Base-by-base conservation (phyloP, 2,329 filamentous ascomycete genomes). In the Coleophoma eucalyptorum region DNA sequence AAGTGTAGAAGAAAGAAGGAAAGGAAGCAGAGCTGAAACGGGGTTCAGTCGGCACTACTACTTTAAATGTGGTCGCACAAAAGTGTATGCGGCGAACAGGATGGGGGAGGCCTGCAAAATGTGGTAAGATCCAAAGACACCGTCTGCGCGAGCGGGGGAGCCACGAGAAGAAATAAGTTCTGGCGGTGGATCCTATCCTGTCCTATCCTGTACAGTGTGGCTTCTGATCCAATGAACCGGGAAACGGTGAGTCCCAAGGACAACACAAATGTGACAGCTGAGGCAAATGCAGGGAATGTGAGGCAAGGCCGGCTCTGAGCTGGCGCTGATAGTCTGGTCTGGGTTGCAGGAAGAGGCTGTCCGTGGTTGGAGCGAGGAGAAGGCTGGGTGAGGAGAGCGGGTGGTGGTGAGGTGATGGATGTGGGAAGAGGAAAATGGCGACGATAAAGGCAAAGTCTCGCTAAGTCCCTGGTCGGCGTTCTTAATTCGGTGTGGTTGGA, bases 1-100 rank as follows among this genome's bases (percentile, higher is more conserved):
- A 62, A 59, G 60, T 56, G 58, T 62, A 58, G 55, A 59, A 54
- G 52, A 48, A 59, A 62, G 62, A 58, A 61, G 53, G 57, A 62
- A 57, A 59, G 58, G 54, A 57, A 53, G 52, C 52, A 53, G 55
- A 55, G 53, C 48, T 54, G 60, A 26, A 26, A 26, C 26, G 26
- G 26, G 10, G 26, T 26, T 26, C 26, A 5, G 26, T 8, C 10
- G 26, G 5, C 26, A 26, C 65, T 59, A 59, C 53, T 47, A 53
- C 40, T 49, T 49, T 46, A 48, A 44, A 55, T 57, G 58, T 58
- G 57, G 61, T 61, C 50, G 54, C 46, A 64, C 61, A 54, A 52
- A 42, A 34, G 50, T 44, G 46, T 48, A 32, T 43, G 50, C 31
- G 42, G 42, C 42, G 31, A 44, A 20, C 45, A 50, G 48, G 35